A percentile compares a stretch with the other conserved stretches of the same genome.
phyloP scores from a whole-genome alignment of 2,329 filamentous ascomycete species.

The Colletotrichum sp. region DNA sequence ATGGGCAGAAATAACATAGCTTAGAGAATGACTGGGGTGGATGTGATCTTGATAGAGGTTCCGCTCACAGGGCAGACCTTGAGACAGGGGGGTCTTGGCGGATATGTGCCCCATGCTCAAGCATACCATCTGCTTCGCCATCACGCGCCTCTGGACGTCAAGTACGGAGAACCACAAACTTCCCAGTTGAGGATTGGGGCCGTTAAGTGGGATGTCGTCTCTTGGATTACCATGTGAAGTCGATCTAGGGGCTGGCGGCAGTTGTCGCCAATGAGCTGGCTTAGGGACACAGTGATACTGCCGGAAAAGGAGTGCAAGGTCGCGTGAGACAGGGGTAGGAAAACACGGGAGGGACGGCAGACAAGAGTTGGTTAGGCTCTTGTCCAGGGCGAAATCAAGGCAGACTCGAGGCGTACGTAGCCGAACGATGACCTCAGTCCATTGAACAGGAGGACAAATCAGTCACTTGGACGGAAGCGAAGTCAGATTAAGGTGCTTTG shows the following conservation, averaged over 20 bases:
- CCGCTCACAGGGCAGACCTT: not conserved
- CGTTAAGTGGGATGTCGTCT: not conserved
- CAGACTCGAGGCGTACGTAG: not conserved
- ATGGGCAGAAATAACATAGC: not conserved
- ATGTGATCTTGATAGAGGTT: not conserved
- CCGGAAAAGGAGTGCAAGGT: not conserved
- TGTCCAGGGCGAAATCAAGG: not conserved
- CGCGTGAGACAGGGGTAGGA: not conserved
- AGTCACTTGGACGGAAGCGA: not conserved
- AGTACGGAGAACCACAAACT: not conserved
- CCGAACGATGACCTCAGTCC: conserved; percentile 2
- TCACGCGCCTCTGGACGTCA: not conserved
- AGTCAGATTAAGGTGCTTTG: conserved; percentile 3
- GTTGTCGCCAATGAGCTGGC: not conserved
- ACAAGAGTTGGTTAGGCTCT: not conserved
- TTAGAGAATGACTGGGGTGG: not conserved
- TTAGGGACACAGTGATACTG: not conserved
- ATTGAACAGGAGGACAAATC: not conserved
- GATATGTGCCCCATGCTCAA: not conserved
- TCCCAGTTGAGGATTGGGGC: not conserved
- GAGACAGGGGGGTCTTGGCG: not conserved
- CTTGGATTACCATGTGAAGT: not conserved
- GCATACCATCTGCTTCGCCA: not conserved
- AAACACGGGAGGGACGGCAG: not conserved
- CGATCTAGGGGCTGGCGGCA: not conserved